Evolutionary conservation across 805 yeast species (phyloP), one percentile per base, ranked within the genome.

Genomic region (Nakazawaea peltata): DNA sequence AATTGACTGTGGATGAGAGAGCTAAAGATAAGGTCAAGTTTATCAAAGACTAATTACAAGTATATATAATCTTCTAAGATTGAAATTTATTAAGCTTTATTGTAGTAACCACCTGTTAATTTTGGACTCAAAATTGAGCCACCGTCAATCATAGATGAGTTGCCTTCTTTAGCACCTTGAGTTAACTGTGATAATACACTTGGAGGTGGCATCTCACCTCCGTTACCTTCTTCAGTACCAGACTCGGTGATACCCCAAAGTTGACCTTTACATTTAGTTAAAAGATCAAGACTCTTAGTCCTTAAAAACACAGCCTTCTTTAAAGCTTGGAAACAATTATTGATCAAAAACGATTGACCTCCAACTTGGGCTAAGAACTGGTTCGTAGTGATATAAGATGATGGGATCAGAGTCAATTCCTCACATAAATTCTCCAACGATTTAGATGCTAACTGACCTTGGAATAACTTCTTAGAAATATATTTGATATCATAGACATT

Each of bases 401-500:
- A 67, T 33, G 80, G 73, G 11, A 82, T 81, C 32, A 81, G 69
- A 5, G 78, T 76, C 35, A 81, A 59, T 37, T 80, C 88, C 48
- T 81, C 88, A 0, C 86, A 82, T 39, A 81, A 57, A 36, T 67
- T 64, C 47, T 80, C 84, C 26, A 81, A 60, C 2, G 78, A 66
- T 48, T 52, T 35, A 19, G 34, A 39, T 33, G 41, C 39, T 19
- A 22, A 24, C 14, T 40, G 45, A 44, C 36, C 44, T 41, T 22
- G 42, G 30, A 50, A 39, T 12, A 54, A 41, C 15, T 33, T 30
- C 27, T 37, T 44, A 13, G 66, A 52, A 18, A 74, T 53, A 19
- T 61, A 64, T 54, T 90, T 92, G 50, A 92, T 72, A 52, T 90
- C 98, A 56, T 74, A 86, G 34, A 82, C 71, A 39, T 71, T 76